These are phyloP conservation scores for Aspergillus oerlinghausenensis DNA, from an alignment of 2,329 filamentous ascomycete species.

Conservation along the genomic window DNA sequence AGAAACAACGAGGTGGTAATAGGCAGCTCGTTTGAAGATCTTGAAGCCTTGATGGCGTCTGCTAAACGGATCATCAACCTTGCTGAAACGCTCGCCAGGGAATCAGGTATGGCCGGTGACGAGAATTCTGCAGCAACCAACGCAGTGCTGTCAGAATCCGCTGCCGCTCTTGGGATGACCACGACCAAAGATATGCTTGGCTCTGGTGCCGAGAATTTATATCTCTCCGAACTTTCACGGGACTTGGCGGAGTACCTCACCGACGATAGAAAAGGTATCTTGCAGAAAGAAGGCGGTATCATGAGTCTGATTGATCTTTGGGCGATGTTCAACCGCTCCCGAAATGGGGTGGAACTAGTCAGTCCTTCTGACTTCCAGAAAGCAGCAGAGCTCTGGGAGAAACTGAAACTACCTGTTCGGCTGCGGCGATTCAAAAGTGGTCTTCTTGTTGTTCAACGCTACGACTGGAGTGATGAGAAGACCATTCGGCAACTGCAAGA, in stretches of 20 bases:
- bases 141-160: slow-evolving; percentile 73
- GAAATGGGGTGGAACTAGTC: slow-evolving; percentile 90
- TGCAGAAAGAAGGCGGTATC: slow-evolving; percentile 78
- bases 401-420: slow-evolving; percentile 77
- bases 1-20: slow-evolving; percentile 94
- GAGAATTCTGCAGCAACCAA: slow-evolving; percentile 65
- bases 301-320: slow-evolving; percentile 87
- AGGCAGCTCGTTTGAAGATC: slow-evolving; percentile 88
- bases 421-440: slow-evolving; percentile 87
- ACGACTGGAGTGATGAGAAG: slow-evolving; percentile 84
- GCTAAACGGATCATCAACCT: slow-evolving; percentile 94
- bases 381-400: slow-evolving; percentile 83
- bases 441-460: slow-evolving; percentile 86
- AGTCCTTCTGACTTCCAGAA: slow-evolving; percentile 89
- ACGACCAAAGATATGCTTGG: slow-evolving; percentile 92
- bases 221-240: slow-evolving; percentile 79
- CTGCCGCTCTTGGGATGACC: slow-evolving; percentile 77
- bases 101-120: slow-evolving; percentile 55
- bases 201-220: slow-evolving; percentile 75
- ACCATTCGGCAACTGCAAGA: slow-evolving; percentile 70
- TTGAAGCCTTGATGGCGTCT: slow-evolving; percentile 94
- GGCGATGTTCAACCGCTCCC: slow-evolving; percentile 89
- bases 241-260: slow-evolving; percentile 86
- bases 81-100: slow-evolving; percentile 77
- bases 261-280: slow-evolving; percentile 72